Evolutionary conservation across 768 basidiomycete species (phyloP).

Genomic region (Trametes gibbosa): DNA sequence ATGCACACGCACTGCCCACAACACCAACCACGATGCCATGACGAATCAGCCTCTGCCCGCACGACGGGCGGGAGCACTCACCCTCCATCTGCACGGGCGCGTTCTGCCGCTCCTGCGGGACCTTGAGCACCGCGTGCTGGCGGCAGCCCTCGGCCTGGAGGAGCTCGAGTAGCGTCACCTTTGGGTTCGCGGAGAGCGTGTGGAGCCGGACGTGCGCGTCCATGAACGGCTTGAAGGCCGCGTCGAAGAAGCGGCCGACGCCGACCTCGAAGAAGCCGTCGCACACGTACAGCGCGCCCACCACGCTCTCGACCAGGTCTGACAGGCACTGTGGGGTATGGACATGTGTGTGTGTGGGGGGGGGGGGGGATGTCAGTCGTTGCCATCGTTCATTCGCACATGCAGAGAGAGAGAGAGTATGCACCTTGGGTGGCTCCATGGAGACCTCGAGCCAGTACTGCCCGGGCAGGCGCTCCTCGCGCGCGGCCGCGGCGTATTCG

Average conservation of each 20-base stretch:
- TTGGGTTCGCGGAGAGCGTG: slow-evolving; percentile 75
- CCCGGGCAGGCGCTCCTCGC: slow-evolving; percentile 51
- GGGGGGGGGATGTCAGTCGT: no score
- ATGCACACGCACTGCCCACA: slow-evolving; percentile 62
- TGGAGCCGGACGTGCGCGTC: slow-evolving; percentile 71
- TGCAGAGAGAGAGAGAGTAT: slow-evolving; percentile 6
- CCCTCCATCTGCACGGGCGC: slow-evolving; percentile 46
- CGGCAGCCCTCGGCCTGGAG: slow-evolving; percentile 73
- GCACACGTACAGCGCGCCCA: slow-evolving; percentile 78
- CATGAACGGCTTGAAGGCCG: slow-evolving; percentile 72
- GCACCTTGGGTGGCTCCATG: slow-evolving; percentile 74
- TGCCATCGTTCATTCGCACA: no score
- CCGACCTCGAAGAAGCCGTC: slow-evolving; percentile 66
- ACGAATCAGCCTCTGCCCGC: background rate
- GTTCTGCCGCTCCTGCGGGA: slow-evolving; percentile 29
- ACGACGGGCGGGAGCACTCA: slow-evolving; percentile 29
- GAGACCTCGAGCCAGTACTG: slow-evolving; percentile 71
- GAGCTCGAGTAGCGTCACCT: slow-evolving; percentile 69
- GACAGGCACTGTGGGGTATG: slow-evolving; percentile 55
- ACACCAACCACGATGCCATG: no score
- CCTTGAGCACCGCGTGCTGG: slow-evolving; percentile 58
- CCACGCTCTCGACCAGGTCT: slow-evolving; percentile 75
- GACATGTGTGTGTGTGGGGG: no score
- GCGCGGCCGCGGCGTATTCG: slow-evolving; percentile 45
- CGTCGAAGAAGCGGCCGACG: slow-evolving; percentile 62